Base-by-base conservation (phyloP, 2,329 filamentous ascomycete genomes). In the Hypoxylon sp. region DNA sequence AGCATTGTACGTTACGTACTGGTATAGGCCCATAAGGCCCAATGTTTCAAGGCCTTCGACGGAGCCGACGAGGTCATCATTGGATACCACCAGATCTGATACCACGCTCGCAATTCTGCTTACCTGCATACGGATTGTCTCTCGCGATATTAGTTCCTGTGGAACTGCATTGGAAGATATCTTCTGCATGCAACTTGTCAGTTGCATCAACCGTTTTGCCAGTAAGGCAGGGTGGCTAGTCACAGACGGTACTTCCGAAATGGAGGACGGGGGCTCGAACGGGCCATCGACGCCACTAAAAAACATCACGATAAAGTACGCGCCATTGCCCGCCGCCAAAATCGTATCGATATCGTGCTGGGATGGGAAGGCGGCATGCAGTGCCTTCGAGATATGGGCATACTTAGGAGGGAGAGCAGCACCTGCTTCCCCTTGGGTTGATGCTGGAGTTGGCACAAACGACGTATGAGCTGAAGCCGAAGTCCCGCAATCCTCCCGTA, bases 41-140 rank as follows among this genome's bases (percentile, higher is more conserved):
- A 89, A 76, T 55, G 83, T 84, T 73, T 88, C 84, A 0, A 89
- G 73, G 1, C 86, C 86, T 72, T 89, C 86, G 1, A 84, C 72
- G 2, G 82, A 84, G 21, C 82, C 82, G 0, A 85, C 75, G 3
- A 89, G 76, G 41, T 86, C 83, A 48, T 88, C 84, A 38, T 87
- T 83, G 3, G 80, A 81, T 0, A 83, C 83, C 2, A 89, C 82
- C 4, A 82, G 75, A 3, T 78, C 76, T 2, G 74, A 72, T 1
- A 81, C 75, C 0, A 76, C 69, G 6, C 74, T 73, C 2, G 80
- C 72, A 62, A 81, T 80, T 57, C 74, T 76, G 28, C 17, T 65
- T 67, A 81, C 80, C n/a, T 74, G 43, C 1, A 74, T 69, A 1
- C 71, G 63, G 10, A 77, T 30, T 11, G 75, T 56, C 9, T 72